These are phyloP conservation scores for Eucalyptus sp. DNA, from an alignment of 345 rosid genomes.

Conservation along the genomic window DNA sequence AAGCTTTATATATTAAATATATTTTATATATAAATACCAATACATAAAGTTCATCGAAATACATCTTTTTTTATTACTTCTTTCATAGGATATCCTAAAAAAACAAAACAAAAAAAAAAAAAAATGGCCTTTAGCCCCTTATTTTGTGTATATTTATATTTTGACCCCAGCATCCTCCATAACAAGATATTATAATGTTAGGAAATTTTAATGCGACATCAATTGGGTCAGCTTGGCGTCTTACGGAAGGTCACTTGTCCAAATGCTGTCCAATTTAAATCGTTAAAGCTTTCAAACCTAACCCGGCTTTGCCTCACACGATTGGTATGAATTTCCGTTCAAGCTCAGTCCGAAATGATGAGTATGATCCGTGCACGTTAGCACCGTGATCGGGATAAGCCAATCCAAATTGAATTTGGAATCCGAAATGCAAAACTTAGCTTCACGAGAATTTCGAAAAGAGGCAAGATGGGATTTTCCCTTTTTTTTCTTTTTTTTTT, in stretches of 20 bases:
- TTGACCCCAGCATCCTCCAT: background rate
- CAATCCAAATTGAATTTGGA: background rate
- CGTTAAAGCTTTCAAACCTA: background rate
- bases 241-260: background rate
- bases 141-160: no score
- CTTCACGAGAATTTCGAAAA: no score
- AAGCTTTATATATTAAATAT: no score
- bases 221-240: background rate
- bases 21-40: no score
- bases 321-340: background rate
- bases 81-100: background rate
- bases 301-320: background rate
- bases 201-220: background rate
- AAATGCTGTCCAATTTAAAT: background rate
- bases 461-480: background rate
- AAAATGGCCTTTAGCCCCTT: background rate
- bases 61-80: no score
- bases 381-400: background rate
- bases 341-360: background rate
- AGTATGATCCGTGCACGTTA: background rate
- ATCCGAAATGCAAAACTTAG: background rate
- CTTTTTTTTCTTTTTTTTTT: no score
- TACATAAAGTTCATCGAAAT: no score
- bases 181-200: no score
- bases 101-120: no score